A percentile compares a stretch with the other conserved stretches of the same genome.
Conservation (phyloP, 371 early-diverging fungal species). For the Saksenaea vasiformis region DNA sequence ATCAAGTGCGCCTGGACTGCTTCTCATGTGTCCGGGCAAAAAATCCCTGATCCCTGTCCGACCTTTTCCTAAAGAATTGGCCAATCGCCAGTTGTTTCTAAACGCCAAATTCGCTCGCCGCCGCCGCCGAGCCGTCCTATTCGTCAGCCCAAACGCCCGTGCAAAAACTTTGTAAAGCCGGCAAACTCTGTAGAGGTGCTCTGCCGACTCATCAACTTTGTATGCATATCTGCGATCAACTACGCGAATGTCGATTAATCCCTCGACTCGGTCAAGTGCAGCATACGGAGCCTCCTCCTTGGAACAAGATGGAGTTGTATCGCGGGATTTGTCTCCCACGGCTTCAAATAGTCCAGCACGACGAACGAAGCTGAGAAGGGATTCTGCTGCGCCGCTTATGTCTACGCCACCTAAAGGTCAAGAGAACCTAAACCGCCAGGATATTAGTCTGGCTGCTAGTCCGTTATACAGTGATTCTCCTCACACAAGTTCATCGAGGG, state of each 20-base stretch:
- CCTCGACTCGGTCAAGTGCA: conserved; percentile 40
- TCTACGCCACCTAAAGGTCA: conserved; percentile 31
- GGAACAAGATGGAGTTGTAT: conserved; percentile 9
- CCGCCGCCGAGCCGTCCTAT: too few species aligned
- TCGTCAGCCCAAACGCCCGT: too few species aligned
- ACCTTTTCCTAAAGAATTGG: too few species aligned
- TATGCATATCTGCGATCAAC: conserved; percentile 21
- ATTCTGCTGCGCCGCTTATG: conserved; percentile 53
- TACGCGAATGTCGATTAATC: conserved; percentile 44
- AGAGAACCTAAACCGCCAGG: background rate
- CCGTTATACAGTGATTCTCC: background rate
- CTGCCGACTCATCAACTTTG: background rate
- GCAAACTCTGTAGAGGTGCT: background rate
- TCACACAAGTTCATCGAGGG: background rate
- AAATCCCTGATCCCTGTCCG: too few species aligned
- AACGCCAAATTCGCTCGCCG: too few species aligned
- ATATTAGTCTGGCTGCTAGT: background rate
- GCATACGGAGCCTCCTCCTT: conserved; percentile 41
- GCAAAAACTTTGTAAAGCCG: background rate
- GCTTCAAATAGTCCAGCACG: conserved; percentile 5
- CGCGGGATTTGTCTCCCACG: background rate
- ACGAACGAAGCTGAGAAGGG: conserved; percentile 24
- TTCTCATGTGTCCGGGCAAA: too few species aligned
- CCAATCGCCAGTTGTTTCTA: too few species aligned
- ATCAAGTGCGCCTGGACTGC: too few species aligned